Conservation (phyloP, 2,329 filamentous ascomycete species). For the Sphaceloma murrayae region DNA sequence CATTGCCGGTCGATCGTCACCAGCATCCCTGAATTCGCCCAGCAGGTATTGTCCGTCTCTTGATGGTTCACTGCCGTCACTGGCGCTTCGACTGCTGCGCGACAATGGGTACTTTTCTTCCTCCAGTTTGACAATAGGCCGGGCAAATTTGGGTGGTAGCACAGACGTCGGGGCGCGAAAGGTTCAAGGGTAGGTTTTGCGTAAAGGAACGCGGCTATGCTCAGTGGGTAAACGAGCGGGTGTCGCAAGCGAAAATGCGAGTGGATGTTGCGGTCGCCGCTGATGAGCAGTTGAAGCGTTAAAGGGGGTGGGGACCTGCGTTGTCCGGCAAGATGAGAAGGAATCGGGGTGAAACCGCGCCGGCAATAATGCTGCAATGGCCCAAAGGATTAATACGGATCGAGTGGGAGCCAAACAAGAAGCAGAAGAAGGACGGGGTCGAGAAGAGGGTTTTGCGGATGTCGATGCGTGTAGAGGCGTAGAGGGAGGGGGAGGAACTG, state of each 20-base stretch:
- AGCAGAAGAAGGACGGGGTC: background rate
- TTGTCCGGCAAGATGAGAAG: conserved; percentile 1
- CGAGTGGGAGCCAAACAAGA: background rate
- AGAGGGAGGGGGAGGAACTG: background rate
- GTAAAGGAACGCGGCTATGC: too few relatives aligned
- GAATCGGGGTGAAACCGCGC: background rate
- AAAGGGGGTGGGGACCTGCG: conserved; percentile 11
- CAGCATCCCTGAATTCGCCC: conserved; percentile 19
- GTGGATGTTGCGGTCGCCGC: conserved; percentile 1
- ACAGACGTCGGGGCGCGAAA: background rate
- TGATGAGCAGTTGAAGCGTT: background rate
- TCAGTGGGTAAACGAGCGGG: conserved; percentile 4
- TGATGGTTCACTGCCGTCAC: conserved; percentile 5
- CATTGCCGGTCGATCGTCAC: conserved; percentile 20
- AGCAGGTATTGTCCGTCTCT: conserved; percentile 1
- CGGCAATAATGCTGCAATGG: conserved; percentile 1
- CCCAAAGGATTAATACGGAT: background rate
- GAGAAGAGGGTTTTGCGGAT: background rate
- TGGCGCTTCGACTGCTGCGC: conserved; percentile 16
- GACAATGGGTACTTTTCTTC: conserved; percentile 8
- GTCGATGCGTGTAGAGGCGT: background rate
- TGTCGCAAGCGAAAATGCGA: conserved; percentile 9
- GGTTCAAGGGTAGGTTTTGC: background rate
- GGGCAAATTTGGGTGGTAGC: background rate
- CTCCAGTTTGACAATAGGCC: conserved; percentile 12